Conservation (phyloP, 495 filamentous ascomycete genomes). For the Mycothermus thermophilus region DNA sequence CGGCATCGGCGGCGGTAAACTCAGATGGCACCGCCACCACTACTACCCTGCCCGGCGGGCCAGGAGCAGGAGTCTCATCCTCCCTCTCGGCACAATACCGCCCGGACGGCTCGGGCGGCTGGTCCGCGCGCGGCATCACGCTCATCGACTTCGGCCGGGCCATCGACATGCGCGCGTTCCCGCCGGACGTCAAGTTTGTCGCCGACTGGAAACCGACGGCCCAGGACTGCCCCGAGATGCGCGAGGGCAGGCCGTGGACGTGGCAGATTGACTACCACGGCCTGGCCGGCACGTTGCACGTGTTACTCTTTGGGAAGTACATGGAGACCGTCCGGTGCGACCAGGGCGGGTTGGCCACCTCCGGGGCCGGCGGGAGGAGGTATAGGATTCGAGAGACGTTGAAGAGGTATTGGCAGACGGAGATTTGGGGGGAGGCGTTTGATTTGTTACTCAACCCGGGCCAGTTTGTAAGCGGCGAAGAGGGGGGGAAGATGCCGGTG, state of each 20-base stretch:
- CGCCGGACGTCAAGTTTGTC: slow-evolving; percentile 66
- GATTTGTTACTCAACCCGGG: slow-evolving; percentile 77
- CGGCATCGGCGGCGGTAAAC: not conserved
- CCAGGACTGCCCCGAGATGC: slow-evolving; percentile 87
- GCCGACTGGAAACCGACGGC: slow-evolving; percentile 82
- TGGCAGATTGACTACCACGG: slow-evolving; percentile 94
- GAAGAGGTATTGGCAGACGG: slow-evolving; percentile 91
- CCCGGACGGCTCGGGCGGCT: slow-evolving; percentile 58
- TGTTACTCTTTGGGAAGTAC: slow-evolving; percentile 83
- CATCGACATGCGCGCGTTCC: slow-evolving; percentile 84
- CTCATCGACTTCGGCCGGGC: slow-evolving; percentile 92
- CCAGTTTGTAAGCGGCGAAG: slow-evolving; percentile 44
- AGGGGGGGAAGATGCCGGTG: slow-evolving; percentile 48
- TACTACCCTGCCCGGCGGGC: slow-evolving; percentile 2
- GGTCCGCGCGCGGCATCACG: slow-evolving; percentile 63
- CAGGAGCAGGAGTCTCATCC: not conserved
- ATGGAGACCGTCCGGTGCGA: slow-evolving; percentile 62
- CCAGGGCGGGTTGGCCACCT: slow-evolving; percentile 31
- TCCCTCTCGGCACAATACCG: slow-evolving; percentile 43
- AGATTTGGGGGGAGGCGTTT: slow-evolving; percentile 75
- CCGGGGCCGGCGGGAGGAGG: slow-evolving; percentile 34
- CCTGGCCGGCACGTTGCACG: slow-evolving; percentile 71
- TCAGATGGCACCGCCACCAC: slow-evolving; percentile 23
- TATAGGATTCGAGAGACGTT: slow-evolving; percentile 58
- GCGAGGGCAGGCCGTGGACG: slow-evolving; percentile 84